phyloP scores from a whole-genome alignment of 2,329 filamentous ascomycete genomes.

The Stachybotrys chartarum region DNA sequence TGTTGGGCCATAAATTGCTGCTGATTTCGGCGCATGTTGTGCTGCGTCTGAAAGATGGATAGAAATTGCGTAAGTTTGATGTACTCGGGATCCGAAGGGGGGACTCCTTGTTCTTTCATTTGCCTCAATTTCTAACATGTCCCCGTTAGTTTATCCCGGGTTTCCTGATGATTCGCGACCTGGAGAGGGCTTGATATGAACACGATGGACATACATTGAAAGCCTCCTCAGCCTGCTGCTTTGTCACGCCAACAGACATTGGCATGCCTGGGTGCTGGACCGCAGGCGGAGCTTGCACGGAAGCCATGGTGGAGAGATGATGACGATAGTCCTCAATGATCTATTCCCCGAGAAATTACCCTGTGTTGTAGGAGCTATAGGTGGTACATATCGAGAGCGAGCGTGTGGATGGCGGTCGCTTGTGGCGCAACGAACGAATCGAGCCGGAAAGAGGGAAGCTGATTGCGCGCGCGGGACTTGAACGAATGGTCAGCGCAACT shows the following conservation, averaged over 20 bases:
- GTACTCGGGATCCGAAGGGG: slow-evolving; percentile 78
- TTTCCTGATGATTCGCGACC: too few relatives aligned
- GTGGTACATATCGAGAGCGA: slow-evolving; percentile 31
- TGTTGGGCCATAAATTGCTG: slow-evolving; percentile 34
- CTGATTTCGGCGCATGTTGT: slow-evolving; percentile 44
- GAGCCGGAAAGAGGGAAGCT: slow-evolving; percentile 3
- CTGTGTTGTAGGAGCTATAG: slow-evolving; percentile 17
- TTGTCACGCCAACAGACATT: slow-evolving; percentile 62
- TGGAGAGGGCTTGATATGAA: background rate
- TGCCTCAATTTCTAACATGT: slow-evolving; percentile 68
- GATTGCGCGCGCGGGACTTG: background rate
- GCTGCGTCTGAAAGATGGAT: slow-evolving; percentile 60
- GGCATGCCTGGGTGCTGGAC: slow-evolving; percentile 58
- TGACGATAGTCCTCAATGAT: slow-evolving; percentile 12
- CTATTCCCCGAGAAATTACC: slow-evolving; percentile 16
- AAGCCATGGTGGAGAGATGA: slow-evolving; percentile 58
- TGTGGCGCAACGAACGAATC: slow-evolving; percentile 13
- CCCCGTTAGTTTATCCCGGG: slow-evolving; percentile 1
- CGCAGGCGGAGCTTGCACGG: slow-evolving; percentile 65
- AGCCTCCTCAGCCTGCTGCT: slow-evolving; percentile 71
- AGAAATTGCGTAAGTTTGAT: slow-evolving; percentile 76
- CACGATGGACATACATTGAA: slow-evolving; percentile 46
- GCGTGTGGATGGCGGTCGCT: slow-evolving; percentile 6
- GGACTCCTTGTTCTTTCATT: slow-evolving; percentile 80
- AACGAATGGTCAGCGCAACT: background rate